Percentiles rank a stretch among this genome's conserved stretches.
phyloP scores from a whole-genome alignment of 179 eudicot genomes.

The Spinacia oleracea region DNA sequence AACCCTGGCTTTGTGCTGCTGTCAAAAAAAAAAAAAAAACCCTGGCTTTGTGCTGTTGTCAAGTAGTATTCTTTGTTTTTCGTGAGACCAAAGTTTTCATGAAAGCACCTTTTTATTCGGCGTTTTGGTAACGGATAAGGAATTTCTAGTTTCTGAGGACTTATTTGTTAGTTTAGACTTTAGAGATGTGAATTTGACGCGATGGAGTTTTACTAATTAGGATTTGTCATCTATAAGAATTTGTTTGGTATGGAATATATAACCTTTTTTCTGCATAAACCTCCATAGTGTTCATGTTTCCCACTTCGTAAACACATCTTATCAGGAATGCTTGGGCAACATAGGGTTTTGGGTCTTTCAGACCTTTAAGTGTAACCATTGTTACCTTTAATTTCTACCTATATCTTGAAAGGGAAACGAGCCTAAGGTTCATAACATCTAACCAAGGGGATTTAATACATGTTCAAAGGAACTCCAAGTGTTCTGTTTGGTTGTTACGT shows the following conservation, averaged over 20 bases:
- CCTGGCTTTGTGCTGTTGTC: neutral
- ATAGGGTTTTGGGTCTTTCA: neutral
- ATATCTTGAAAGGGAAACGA: neutral
- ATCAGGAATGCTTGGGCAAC: neutral
- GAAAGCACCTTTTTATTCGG: neutral
- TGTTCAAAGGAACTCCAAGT: too few relatives aligned
- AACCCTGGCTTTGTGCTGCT: too few relatives aligned
- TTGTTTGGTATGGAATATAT: neutral
- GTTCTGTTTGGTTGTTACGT: too few relatives aligned
- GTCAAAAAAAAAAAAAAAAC: too few relatives aligned
- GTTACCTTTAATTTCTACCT: neutral
- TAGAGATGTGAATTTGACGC: neutral
- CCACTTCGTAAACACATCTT: neutral
- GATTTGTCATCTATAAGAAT: neutral
- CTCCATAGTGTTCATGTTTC: neutral
- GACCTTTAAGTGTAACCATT: neutral
- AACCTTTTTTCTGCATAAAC: neutral
- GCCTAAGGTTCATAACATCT: neutral
- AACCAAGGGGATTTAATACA: neutral
- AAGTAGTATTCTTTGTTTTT: neutral
- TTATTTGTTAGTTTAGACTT: slow-evolving; percentile 5
- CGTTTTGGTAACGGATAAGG: neutral
- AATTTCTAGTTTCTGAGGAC: neutral
- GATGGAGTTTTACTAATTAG: neutral
- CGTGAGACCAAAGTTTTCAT: neutral